phyloP scores from a whole-genome alignment of 2,329 filamentous ascomycete species.

The Penicillium sp. region DNA sequence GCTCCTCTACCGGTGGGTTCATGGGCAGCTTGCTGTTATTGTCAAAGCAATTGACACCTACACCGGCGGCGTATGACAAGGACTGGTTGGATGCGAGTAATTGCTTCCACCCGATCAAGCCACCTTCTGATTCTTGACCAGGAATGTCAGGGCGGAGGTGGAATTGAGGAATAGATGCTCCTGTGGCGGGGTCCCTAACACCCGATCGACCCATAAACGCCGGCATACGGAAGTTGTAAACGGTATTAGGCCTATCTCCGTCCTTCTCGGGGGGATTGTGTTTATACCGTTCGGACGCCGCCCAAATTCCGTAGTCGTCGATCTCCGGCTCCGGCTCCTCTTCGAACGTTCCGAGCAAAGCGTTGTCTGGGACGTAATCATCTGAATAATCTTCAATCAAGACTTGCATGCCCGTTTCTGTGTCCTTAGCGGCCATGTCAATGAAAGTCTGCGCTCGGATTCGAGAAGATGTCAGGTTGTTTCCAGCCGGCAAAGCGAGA shows the following conservation, averaged over 20 bases:
- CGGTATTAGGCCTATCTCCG: conserved; percentile 37
- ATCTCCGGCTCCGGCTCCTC: conserved; percentile 38
- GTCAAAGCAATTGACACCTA: conserved; percentile 39
- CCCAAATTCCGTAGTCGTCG: conserved; percentile 38
- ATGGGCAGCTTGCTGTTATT: conserved; percentile 27
- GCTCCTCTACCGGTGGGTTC: conserved; percentile 29
- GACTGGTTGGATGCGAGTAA: conserved; percentile 47
- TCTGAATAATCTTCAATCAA: conserved; percentile 49
- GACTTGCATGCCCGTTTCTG: conserved; percentile 44
- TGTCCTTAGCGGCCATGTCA: conserved; percentile 47
- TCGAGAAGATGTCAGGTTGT: conserved; percentile 49
- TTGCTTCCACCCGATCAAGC: conserved; percentile 50
- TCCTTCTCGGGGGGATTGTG: conserved; percentile 22
- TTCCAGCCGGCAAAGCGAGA: conserved; percentile 46
- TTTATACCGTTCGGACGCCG: conserved; percentile 28
- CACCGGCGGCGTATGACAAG: conserved; percentile 39
- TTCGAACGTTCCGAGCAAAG: conserved; percentile 31
- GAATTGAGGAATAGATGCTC: conserved; percentile 44
- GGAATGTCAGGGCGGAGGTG: conserved; percentile 47
- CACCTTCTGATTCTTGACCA: conserved; percentile 49
- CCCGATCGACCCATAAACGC: conserved; percentile 47
- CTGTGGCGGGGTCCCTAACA: conserved; percentile 24
- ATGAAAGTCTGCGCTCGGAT: conserved; percentile 52
- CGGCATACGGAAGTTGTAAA: conserved; percentile 48
- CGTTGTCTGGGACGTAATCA: conserved; percentile 40